Percentiles rank a stretch among this genome's conserved stretches.
Evolutionary conservation across 2,329 filamentous ascomycete genomes (phyloP).

Genomic region (Aplosporella prunicola): DNA sequence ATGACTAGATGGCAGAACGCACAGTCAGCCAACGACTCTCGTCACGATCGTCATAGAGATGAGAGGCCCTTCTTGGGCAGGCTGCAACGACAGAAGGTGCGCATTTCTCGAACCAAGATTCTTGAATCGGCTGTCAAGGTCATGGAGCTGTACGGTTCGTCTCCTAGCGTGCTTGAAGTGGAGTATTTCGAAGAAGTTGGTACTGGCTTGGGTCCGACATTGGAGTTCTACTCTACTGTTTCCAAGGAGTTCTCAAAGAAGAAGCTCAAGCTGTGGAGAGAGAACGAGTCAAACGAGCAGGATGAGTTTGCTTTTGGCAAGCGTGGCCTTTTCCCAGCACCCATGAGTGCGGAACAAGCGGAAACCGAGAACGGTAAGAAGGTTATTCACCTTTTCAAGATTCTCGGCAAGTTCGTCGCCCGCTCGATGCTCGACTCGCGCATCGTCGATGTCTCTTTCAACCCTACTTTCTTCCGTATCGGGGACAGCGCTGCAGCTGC

Average conservation of each 20-base stretch:
- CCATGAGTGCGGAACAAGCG: constrained; percentile 71
- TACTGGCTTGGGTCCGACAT: constrained; percentile 85
- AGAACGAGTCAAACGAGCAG: constrained; percentile 63
- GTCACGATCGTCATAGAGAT: constrained; percentile 73
- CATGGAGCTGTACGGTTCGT: constrained; percentile 97
- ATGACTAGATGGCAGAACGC: constrained; percentile 97
- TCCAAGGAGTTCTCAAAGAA: constrained; percentile 97
- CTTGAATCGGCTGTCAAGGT: constrained; percentile 95
- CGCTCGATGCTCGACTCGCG: constrained; percentile 96
- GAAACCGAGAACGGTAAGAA: constrained; percentile 72
- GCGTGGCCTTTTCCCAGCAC: constrained; percentile 82
- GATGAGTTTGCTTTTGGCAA: constrained; percentile 79
- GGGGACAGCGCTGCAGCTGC: constrained; percentile 62
- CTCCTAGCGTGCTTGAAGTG: constrained; percentile 89
- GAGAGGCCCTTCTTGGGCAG: constrained; percentile 86
- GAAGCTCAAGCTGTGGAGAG: constrained; percentile 93
- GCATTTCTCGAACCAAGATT: constrained; percentile 89
- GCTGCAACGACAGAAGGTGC: constrained; percentile 93
- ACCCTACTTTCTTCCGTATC: constrained; percentile 94
- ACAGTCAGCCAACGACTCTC: constrained; percentile 68
- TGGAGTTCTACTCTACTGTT: constrained; percentile 96
- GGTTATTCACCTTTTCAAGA: constrained; percentile 79
- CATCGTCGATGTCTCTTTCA: constrained; percentile 96
- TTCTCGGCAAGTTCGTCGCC: constrained; percentile 93
- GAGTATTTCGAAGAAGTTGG: constrained; percentile 99